A percentile compares a stretch with the other conserved stretches of the same genome.
Evolutionary conservation across 2,329 filamentous ascomycete species (phyloP).

Genomic region (Penicillium sp.): DNA sequence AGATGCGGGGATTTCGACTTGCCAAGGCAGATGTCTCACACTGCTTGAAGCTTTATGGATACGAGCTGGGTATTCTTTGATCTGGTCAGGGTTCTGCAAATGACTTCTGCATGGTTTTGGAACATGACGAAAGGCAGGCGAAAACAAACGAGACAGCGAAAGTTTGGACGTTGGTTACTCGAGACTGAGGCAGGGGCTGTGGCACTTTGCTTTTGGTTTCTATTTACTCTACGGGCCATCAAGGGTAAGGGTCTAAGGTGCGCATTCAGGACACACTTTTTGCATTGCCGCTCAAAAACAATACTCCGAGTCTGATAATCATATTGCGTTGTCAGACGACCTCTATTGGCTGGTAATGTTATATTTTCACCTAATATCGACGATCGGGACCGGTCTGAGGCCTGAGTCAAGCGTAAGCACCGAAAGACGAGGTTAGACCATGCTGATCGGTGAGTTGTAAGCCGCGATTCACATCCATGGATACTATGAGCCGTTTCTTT

Average conservation of each 20-base stretch:
- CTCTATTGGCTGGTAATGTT: neutral
- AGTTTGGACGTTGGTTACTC: neutral
- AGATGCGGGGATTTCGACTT: conserved; percentile 2
- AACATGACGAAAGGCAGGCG: neutral
- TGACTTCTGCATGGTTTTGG: neutral
- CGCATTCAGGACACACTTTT: neutral
- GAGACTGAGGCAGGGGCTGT: neutral
- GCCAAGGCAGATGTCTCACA: conserved; percentile 5
- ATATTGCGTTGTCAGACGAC: neutral
- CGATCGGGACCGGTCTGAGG: too few species aligned
- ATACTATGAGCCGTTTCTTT: neutral
- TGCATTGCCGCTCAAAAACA: neutral
- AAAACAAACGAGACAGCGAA: neutral
- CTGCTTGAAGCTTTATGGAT: neutral
- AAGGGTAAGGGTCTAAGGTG: neutral
- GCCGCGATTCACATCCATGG: too few species aligned
- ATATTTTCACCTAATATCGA: neutral
- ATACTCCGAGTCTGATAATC: neutral
- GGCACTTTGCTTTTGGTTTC: neutral
- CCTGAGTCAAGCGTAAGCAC: neutral
- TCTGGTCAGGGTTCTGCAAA: neutral
- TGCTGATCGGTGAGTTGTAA: too few species aligned
- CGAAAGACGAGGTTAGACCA: neutral
- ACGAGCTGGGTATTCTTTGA: neutral
- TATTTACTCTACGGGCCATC: neutral